Evolutionary conservation across 2,329 filamentous ascomycete species (phyloP), one percentile per base, ranked within the genome.

Genomic region (Fonsecaea pedrosoi): DNA sequence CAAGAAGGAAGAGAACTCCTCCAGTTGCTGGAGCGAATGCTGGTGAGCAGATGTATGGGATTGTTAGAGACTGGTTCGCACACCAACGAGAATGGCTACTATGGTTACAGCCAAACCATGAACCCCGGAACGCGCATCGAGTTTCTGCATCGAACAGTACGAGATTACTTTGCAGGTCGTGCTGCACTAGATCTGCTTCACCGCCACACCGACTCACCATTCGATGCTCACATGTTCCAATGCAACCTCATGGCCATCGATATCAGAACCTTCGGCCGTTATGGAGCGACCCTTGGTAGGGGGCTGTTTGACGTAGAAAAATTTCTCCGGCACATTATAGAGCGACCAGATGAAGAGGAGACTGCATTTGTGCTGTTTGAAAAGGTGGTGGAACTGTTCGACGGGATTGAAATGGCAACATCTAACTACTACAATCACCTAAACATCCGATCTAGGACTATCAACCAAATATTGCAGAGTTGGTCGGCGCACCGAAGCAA

Each of bases 181-280:
- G 53, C 53, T 32, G 53, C 25, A 54, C n/a, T n/a, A 54, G 12
- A 18, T 32, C 53, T 54, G n/a, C 53, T 54, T 15, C 25, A 54
- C 53, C 25, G 32, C n/a, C 32, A 32, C 21, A 35, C 53, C 8
- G 53, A 30, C 5, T 25, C 25, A 15, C 53, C 53, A 6, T 54
- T 54, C n/a, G 53, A 54, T 32, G 53, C 53, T 34, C 25, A 54
- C 53, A 34, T 54, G 53, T 54, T 54, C 15, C 53, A 35, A 54
- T 54, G 53, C 53, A 54, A 54, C 32, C 32, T 34, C 13, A 32
- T 34, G 25, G 53, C 21, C 9, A 34, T 10, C 25, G 32, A n/a
- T 34, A 13, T 54, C 9, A 54, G 25, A 21, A 35, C 25, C 5
- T 54, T 35, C 53, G 25, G 25, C 25, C 25, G 25, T 25, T 25